phyloP scores from a whole-genome alignment of 352 stramenopile species.

The Phytopythium vexans region DNA sequence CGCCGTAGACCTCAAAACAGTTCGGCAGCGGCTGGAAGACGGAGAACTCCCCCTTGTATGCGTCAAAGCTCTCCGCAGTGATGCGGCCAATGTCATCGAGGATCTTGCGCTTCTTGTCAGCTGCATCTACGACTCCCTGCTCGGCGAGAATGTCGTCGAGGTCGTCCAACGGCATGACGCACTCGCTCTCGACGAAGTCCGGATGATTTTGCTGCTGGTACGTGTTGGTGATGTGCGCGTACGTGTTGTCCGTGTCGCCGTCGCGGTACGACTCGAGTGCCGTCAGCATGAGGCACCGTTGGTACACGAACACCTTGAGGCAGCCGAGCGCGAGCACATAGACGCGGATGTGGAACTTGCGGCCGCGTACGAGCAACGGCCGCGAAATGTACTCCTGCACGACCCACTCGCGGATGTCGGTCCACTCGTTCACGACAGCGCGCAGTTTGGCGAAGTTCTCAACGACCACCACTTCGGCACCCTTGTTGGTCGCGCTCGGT shows the following conservation, averaged over 20 bases:
- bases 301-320: slow-evolving; percentile 70
- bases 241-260: slow-evolving; percentile 47
- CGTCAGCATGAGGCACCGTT: slow-evolving; percentile 56
- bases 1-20: slow-evolving; percentile 76
- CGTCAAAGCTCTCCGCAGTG: slow-evolving; percentile 59
- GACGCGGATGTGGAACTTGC: slow-evolving; percentile 77
- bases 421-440: slow-evolving; percentile 58
- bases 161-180: slow-evolving; percentile 56
- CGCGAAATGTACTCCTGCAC: slow-evolving; percentile 56
- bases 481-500: slow-evolving; percentile 71
- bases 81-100: slow-evolving; percentile 55
- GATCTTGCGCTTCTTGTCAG: slow-evolving; percentile 49
- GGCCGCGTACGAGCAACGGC: slow-evolving; percentile 45
- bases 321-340: slow-evolving; percentile 53
- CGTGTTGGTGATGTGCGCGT: slow-evolving; percentile 79
- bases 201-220: slow-evolving; percentile 70
- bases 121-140: slow-evolving; percentile 31
- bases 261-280: slow-evolving; percentile 46
- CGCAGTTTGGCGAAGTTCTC: slow-evolving; percentile 59
- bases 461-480: slow-evolving; percentile 61
- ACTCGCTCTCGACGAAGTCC: slow-evolving; percentile 67
- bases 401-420: slow-evolving; percentile 67
- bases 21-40: slow-evolving; percentile 68
- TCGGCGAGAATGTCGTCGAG: slow-evolving; percentile 49
- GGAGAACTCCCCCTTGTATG: slow-evolving; percentile 72